Conservation (phyloP, 179 eudicot species). For the Actinidia chinensis region DNA sequence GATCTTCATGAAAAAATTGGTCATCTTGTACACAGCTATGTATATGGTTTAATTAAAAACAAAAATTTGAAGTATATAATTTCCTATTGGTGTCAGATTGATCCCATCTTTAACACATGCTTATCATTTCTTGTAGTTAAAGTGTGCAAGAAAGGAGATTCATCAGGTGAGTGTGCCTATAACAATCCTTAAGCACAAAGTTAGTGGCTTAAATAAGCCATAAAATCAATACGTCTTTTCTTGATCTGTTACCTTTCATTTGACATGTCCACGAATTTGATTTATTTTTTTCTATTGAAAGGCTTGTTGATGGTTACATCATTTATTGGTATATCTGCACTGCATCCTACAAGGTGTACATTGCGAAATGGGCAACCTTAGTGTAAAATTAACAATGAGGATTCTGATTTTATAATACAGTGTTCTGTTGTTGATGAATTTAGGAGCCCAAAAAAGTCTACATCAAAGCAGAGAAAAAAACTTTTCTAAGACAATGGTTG, state of each 20-base stretch:
- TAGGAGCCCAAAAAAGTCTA: constrained; percentile 84
- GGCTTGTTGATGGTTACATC: neutral
- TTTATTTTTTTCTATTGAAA: constrained; percentile 1
- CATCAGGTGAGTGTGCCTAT: too few relatives aligned
- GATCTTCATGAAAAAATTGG: neutral
- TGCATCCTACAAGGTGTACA: constrained; percentile 5
- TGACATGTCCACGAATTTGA: too few relatives aligned
- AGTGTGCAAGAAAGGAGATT: constrained; percentile 88
- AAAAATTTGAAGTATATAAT: neutral
- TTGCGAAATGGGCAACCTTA: too few relatives aligned
- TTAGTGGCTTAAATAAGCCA: too few relatives aligned
- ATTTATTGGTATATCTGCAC: constrained; percentile 1
- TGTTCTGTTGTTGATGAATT: constrained; percentile 12
- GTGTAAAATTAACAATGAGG: too few relatives aligned
- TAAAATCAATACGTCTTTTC: too few relatives aligned
- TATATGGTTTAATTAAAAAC: neutral
- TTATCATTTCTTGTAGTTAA: constrained; percentile 39
- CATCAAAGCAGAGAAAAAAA: constrained; percentile 84
- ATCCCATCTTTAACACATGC: neutral
- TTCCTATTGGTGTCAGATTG: neutral
- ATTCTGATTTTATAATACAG: neutral
- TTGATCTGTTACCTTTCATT: too few relatives aligned
- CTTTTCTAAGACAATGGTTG: constrained; percentile 72
- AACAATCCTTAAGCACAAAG: too few relatives aligned
- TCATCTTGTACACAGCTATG: neutral